Conservation (phyloP, 495 filamentous ascomycete species). For the Lineolata rhizophorae region DNA sequence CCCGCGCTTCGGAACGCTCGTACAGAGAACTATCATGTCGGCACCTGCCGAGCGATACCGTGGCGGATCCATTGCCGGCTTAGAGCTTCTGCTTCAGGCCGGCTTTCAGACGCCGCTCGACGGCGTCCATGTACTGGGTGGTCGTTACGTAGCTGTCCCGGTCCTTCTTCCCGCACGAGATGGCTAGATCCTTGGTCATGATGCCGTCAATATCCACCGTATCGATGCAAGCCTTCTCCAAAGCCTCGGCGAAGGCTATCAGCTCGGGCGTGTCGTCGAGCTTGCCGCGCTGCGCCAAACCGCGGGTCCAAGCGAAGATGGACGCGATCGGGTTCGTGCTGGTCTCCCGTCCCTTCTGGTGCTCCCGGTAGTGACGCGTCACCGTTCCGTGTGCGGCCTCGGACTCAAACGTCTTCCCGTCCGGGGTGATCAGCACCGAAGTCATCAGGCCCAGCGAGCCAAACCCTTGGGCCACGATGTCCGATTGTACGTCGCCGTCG, state of each 20-base stretch:
- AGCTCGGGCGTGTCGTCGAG: slow-evolving; percentile 78
- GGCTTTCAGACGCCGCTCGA: slow-evolving; percentile 63
- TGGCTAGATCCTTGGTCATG: slow-evolving; percentile 96
- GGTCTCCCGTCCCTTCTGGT: slow-evolving; percentile 91
- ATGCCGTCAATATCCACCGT: slow-evolving; percentile 81
- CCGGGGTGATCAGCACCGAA: slow-evolving; percentile 83
- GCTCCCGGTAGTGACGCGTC: slow-evolving; percentile 93
- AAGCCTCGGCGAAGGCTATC: slow-evolving; percentile 65
- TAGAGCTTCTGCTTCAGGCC: slow-evolving; percentile 31
- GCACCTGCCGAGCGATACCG: too few species aligned
- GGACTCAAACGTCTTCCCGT: slow-evolving; percentile 87
- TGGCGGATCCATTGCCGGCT: too few species aligned
- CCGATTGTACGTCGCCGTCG: slow-evolving; percentile 96
- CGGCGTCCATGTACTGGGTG: slow-evolving; percentile 65
- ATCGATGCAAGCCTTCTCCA: slow-evolving; percentile 88
- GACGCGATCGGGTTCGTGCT: slow-evolving; percentile 97
- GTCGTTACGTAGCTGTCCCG: slow-evolving; percentile 76
- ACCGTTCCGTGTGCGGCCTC: slow-evolving; percentile 98
- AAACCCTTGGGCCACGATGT: slow-evolving; percentile 95
- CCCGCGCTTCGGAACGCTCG: too few species aligned
- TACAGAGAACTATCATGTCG: too few species aligned
- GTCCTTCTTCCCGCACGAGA: slow-evolving; percentile 69
- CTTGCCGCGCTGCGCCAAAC: slow-evolving; percentile 76
- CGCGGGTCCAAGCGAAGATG: slow-evolving; percentile 97
- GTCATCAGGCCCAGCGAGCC: slow-evolving; percentile 97